Evolutionary conservation across 2,329 filamentous ascomycete species (phyloP).

Genomic region (Fusarium sororula): DNA sequence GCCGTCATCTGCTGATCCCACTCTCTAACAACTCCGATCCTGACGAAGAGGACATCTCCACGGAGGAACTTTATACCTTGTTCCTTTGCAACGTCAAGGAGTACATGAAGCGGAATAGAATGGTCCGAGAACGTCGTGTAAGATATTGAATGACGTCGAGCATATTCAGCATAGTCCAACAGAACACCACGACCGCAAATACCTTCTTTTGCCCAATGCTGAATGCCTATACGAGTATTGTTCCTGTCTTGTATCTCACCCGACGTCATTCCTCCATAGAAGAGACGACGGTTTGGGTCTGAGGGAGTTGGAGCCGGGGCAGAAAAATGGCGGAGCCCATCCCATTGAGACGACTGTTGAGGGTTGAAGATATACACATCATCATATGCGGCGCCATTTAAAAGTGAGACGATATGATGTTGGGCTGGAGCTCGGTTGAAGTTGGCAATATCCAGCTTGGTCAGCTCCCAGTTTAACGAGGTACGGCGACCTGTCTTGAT

Average conservation of each 20-base stretch:
- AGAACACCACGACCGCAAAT: slow-evolving; percentile 1
- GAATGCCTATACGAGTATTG: neutral
- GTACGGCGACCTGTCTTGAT: slow-evolving; percentile 1
- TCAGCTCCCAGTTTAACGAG: neutral
- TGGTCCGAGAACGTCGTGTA: neutral
- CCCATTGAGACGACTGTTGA: slow-evolving; percentile 5
- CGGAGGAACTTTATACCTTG: neutral
- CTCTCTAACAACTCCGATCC: neutral
- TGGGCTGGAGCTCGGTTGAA: slow-evolving; percentile 4
- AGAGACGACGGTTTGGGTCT: neutral
- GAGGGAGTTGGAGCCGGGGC: neutral
- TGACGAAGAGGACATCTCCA: neutral
- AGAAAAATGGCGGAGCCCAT: neutral
- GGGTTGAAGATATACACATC: slow-evolving; percentile 5
- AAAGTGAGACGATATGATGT: neutral
- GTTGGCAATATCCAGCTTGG: neutral
- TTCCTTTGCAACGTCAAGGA: neutral
- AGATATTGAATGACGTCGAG: neutral
- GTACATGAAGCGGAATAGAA: neutral
- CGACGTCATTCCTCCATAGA: neutral
- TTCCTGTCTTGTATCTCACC: neutral
- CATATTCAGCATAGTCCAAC: neutral
- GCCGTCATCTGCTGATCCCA: neutral
- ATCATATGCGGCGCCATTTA: neutral
- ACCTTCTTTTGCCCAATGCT: neutral